Evolutionary conservation across 2,329 filamentous ascomycete species (phyloP), one percentile per base, ranked within the genome.

Genomic region (Cladorrhinum sp.): DNA sequence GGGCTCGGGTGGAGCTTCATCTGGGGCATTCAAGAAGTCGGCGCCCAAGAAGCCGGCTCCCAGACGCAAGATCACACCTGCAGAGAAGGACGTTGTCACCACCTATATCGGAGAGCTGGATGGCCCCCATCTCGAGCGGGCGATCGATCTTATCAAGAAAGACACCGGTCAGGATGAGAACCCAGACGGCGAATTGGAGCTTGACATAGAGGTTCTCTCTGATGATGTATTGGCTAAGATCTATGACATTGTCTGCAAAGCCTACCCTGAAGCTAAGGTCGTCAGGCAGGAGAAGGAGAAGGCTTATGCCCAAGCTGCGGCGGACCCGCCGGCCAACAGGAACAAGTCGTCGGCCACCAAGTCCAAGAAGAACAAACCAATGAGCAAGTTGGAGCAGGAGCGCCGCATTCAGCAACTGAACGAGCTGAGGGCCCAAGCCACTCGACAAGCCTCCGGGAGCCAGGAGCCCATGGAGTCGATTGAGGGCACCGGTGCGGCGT

Each of bases 81-180:
- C 88, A 2, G 92, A 99, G 76, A 98, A 98, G 79, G 91, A 95
- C 61, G 86, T 93, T 66, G 96, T 99, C 61, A 94, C 92, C 1
- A 88, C 89, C 61, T 90, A 90, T 14, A 95, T 96, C 65, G 90
- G 88, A 68, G 87, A 88, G 64, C 85, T 98, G 60, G 87, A 92
- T 18, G 88, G 89, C 55, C 80, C 82, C n/a, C 87, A 91, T 66
- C 89, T 96, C 70, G 84, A 88, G 55, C 86, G 86, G 67, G 92
- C 94, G 0, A 91, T 97, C 30, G 86, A 89, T 62, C 93, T 98
- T 64, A 98, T 99, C 71, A 92, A 96, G 73, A 86, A 86, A 66
- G 94, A 96, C 67, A 96, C 78, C 75, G 91, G 79, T 78, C 91
- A 77, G 80, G 89, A 64, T 14, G 83, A 86, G 72, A 85, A 85